A percentile compares a stretch with the other conserved stretches of the same genome.
phyloP scores from a whole-genome alignment of 73 alveolate species.

The Paramecium biaurelia region DNA sequence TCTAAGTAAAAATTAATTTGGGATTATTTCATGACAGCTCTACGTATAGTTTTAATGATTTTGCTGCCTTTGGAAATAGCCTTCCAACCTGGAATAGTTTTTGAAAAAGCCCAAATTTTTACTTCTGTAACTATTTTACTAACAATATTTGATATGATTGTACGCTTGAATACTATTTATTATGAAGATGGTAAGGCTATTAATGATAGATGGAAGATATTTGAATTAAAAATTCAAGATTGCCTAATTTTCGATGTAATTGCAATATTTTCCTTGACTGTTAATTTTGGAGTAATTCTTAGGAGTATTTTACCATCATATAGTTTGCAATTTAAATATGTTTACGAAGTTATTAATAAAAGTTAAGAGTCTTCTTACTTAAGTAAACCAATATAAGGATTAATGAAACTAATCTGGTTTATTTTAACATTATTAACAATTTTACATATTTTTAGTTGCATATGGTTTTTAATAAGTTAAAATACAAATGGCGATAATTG shows the following conservation, averaged over 20 bases:
- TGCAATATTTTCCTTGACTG: background rate
- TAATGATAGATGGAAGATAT: conserved; percentile 26
- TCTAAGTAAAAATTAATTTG: background rate
- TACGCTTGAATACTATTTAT: background rate
- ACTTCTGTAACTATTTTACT: background rate
- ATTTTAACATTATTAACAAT: conserved; percentile 24
- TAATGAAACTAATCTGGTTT: conserved; percentile 24
- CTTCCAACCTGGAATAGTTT: background rate
- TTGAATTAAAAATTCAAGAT: background rate
- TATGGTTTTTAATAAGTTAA: conserved; percentile 42
- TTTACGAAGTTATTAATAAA: conserved; percentile 14
- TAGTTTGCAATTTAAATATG: background rate
- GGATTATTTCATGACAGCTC: background rate
- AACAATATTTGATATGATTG: background rate
- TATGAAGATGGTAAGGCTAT: conserved; percentile 38
- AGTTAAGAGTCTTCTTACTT: conserved; percentile 38
- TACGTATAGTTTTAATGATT: background rate
- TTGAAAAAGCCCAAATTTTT: background rate
- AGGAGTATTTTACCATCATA: background rate
- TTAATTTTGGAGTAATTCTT: background rate
- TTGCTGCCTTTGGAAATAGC: conserved; percentile 13
- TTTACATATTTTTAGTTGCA: conserved; percentile 53
- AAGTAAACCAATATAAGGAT: background rate
- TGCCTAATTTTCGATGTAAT: background rate
- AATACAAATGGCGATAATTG: conserved; percentile 11